Conservation (phyloP, 306 rosid species). For the Quercus ilex region DNA sequence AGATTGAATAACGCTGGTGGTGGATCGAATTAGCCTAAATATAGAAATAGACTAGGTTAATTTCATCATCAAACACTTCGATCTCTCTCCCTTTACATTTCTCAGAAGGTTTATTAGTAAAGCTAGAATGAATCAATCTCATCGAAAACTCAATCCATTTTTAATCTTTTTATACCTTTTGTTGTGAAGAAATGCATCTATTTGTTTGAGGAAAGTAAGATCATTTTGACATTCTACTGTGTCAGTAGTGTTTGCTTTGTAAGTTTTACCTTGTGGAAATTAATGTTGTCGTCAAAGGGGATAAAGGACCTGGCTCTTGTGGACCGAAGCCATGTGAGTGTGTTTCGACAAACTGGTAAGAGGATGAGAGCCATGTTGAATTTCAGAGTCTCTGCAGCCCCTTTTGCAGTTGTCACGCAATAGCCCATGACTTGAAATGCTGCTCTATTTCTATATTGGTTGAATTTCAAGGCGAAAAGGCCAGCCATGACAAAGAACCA, state of each 20-base stretch:
- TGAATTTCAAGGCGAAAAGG: conserved; percentile 78
- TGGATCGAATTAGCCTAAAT: too few relatives aligned
- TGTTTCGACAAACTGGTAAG: conserved; percentile 89
- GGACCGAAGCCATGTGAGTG: conserved; percentile 88
- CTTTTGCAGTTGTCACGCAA: conserved; percentile 85
- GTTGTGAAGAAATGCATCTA: too few relatives aligned
- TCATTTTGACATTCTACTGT: not conserved
- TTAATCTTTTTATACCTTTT: not conserved
- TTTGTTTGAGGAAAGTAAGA: too few relatives aligned
- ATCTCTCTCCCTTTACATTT: too few relatives aligned
- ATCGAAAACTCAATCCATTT: not conserved
- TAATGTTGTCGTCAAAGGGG: conserved; percentile 84
- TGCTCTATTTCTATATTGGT: conserved; percentile 57
- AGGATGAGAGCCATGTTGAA: conserved; percentile 95
- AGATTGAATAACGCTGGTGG: too few relatives aligned
- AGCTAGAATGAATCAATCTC: not conserved
- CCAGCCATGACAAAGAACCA: conserved; percentile 51
- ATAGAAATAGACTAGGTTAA: too few relatives aligned
- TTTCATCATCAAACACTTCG: too few relatives aligned
- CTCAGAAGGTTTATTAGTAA: not conserved
- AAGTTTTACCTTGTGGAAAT: conserved; percentile 71
- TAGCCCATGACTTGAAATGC: conserved; percentile 61
- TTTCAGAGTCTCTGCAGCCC: conserved; percentile 92
- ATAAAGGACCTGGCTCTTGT: conserved; percentile 64
- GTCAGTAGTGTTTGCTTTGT: not conserved